These are phyloP conservation scores for Exophiala aquamarina DNA, from an alignment of 2,329 filamentous ascomycete genomes.

Conservation along the genomic window DNA sequence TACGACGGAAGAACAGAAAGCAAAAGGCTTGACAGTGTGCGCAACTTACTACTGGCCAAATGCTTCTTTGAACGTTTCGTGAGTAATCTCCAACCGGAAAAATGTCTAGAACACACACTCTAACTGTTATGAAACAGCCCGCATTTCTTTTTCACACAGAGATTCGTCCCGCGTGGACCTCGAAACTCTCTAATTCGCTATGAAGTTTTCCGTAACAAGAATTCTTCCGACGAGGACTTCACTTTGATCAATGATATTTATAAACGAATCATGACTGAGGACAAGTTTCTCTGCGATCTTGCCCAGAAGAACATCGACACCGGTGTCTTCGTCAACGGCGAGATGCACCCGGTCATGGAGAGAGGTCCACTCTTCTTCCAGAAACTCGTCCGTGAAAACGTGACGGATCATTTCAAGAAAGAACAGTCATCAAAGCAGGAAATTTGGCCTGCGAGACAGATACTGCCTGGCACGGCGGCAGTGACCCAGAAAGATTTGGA, in stretches of 20 bases:
- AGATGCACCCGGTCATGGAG: slow-evolving; percentile 62
- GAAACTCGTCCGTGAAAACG: slow-evolving; percentile 49
- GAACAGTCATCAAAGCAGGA: slow-evolving; percentile 47
- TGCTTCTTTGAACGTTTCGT: slow-evolving; percentile 21
- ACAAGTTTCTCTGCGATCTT: slow-evolving; percentile 60
- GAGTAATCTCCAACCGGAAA: slow-evolving; percentile 2
- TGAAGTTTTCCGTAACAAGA: slow-evolving; percentile 63
- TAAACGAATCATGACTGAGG: slow-evolving; percentile 64
- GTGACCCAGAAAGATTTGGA: slow-evolving; percentile 32
- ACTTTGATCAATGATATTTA: slow-evolving; percentile 59
- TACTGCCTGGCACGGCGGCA: slow-evolving; percentile 29
- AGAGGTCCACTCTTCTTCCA: slow-evolving; percentile 60
- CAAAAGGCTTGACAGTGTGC: slow-evolving; percentile 11
- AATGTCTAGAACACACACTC: neutral
- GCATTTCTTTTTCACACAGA: slow-evolving; percentile 64
- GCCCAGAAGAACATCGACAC: slow-evolving; percentile 62
- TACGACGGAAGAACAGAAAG: slow-evolving; percentile 15
- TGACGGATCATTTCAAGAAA: slow-evolving; percentile 48
- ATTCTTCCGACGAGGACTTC: slow-evolving; percentile 59
- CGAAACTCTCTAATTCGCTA: slow-evolving; percentile 58
- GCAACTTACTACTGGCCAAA: slow-evolving; percentile 22
- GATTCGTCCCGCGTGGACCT: slow-evolving; percentile 58
- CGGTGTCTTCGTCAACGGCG: slow-evolving; percentile 61
- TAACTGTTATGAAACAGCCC: slow-evolving; percentile 37
- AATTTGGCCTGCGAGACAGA: slow-evolving; percentile 51